Evolutionary conservation across 2,329 filamentous ascomycete genomes (phyloP).

Genomic region (Xylaria digitata): DNA sequence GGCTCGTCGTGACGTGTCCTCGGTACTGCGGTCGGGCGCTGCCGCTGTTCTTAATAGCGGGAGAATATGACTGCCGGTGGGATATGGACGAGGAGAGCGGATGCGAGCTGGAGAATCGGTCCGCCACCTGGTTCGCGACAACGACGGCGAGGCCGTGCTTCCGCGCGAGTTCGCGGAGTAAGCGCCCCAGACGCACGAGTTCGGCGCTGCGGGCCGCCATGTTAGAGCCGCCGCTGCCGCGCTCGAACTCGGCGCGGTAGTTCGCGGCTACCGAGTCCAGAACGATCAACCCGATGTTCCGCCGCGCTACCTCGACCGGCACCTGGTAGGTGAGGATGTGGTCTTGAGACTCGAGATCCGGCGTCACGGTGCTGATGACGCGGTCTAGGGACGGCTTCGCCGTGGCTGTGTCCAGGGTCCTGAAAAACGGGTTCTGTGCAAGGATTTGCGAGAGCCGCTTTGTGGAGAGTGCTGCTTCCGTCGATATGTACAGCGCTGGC

Average conservation of each 20-base stretch:
- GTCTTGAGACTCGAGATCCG: conserved; percentile 93
- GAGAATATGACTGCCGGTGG: conserved; percentile 14
- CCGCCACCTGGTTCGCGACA: conserved; percentile 94
- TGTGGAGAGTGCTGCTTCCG: conserved; percentile 87
- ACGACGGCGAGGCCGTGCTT: conserved; percentile 84
- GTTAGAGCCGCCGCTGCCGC: conserved; percentile 61
- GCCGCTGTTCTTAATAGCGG: conserved; percentile 41
- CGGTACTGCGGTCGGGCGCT: neutral
- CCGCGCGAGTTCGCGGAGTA: conserved; percentile 80
- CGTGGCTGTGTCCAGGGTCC: conserved; percentile 41
- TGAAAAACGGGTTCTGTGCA: conserved; percentile 70
- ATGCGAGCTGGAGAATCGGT: conserved; percentile 70
- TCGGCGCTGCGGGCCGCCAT: conserved; percentile 82
- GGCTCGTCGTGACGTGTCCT: too few species aligned
- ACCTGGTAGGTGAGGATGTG: conserved; percentile 95
- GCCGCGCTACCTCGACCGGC: conserved; percentile 81
- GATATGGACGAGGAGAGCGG: neutral
- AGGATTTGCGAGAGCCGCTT: conserved; percentile 84
- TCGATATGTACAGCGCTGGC: conserved; percentile 91
- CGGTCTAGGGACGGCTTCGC: conserved; percentile 73
- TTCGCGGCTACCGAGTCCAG: conserved; percentile 95
- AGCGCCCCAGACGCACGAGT: conserved; percentile 78
- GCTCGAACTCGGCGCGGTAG: conserved; percentile 90
- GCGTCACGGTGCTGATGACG: conserved; percentile 83
- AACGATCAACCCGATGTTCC: conserved; percentile 83